Conservation (phyloP, 2,329 filamentous ascomycete genomes). For the Cladosporium sp. region DNA sequence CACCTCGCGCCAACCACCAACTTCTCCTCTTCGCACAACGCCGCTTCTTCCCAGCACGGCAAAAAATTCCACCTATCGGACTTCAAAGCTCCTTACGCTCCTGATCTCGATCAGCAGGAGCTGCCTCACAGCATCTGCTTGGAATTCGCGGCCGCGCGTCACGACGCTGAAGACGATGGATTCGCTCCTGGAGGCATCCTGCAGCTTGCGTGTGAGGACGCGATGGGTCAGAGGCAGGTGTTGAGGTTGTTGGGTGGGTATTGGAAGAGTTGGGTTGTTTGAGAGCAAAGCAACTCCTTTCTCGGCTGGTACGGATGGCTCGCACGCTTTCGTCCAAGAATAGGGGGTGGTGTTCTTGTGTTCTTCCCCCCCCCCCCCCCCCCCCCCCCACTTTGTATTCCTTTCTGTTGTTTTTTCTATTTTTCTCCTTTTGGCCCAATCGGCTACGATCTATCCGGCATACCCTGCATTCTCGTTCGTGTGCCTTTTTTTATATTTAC, state of each 20-base stretch:
- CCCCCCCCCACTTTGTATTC: too few species aligned
- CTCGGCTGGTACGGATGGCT: too few species aligned
- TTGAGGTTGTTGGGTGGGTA: constrained; percentile 35
- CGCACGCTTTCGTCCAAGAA: too few species aligned
- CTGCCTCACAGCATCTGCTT: constrained; percentile 77
- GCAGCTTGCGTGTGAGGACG: constrained; percentile 60
- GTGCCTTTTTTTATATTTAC: too few species aligned
- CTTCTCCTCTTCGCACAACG: constrained; percentile 30
- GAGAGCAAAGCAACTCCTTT: too few species aligned
- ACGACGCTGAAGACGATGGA: not conserved
- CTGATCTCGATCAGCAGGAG: constrained; percentile 89
- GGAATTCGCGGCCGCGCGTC: constrained; percentile 45
- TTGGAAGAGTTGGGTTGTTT: constrained; percentile 24
- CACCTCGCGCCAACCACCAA: constrained; percentile 70
- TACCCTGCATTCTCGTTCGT: too few species aligned
- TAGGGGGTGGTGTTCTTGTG: too few species aligned
- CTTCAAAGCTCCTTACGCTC: constrained; percentile 72
- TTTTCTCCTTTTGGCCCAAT: too few species aligned
- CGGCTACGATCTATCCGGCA: too few species aligned
- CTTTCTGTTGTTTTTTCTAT: not conserved
- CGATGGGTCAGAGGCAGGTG: constrained; percentile 49
- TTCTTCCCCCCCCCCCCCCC: not conserved
- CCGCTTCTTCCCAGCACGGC: constrained; percentile 35
- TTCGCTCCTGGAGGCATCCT: constrained; percentile 49
- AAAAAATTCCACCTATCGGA: constrained; percentile 78